Conservation (phyloP, 148 eudicot species). For the Amaranthus palmeri region DNA sequence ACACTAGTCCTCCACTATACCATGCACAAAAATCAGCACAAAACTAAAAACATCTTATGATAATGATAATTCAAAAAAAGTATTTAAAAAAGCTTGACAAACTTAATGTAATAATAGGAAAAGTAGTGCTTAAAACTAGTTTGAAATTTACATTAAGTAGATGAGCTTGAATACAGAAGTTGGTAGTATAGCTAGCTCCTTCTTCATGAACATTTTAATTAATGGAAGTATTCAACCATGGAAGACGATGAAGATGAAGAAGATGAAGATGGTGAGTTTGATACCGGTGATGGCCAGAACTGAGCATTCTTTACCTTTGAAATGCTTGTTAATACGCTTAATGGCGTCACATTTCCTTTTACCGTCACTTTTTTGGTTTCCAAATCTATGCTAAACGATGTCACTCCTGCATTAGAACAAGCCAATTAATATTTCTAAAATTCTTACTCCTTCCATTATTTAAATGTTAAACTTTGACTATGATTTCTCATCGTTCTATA, state of each 20-base stretch:
- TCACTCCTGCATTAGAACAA: constrained; percentile 52
- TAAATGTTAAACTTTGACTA: too few species aligned
- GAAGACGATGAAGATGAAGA: constrained; percentile 27
- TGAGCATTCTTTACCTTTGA: constrained; percentile 84
- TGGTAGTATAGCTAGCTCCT: too few species aligned
- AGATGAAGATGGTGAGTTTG: constrained; percentile 35
- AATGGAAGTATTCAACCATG: constrained; percentile 15
- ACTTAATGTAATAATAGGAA: constrained; percentile 1
- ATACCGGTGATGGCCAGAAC: constrained; percentile 66
- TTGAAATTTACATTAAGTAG: constrained; percentile 7
- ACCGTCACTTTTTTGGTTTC: constrained; percentile 75
- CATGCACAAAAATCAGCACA: too few species aligned
- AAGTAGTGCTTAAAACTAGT: constrained; percentile 14
- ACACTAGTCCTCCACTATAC: too few species aligned
- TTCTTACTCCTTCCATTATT: too few species aligned
- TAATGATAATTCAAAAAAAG: too few species aligned
- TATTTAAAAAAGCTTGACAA: neutral
- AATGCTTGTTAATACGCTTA: constrained; percentile 59
- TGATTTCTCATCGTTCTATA: too few species aligned
- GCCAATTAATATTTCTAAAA: too few species aligned
- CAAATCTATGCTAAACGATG: constrained; percentile 62
- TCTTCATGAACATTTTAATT: neutral
- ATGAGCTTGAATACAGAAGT: neutral
- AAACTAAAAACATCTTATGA: too few species aligned
- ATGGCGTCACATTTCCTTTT: constrained; percentile 62